These are phyloP conservation scores for Tritrichomonas musculus DNA, from an alignment of 208 protist species.

Conservation along the genomic window DNA sequence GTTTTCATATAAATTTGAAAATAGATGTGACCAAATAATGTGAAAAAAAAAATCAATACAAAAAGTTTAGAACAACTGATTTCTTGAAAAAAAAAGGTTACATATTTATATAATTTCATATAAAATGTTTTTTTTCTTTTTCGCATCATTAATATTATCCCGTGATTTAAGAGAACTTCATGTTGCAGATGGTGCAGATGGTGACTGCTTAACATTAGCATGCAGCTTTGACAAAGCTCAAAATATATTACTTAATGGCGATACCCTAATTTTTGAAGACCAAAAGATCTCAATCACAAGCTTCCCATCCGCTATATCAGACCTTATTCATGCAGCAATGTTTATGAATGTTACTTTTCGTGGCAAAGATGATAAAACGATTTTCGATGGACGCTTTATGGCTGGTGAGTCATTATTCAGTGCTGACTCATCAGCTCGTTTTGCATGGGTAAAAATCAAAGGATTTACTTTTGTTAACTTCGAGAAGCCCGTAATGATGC, in stretches of 20 bases:
- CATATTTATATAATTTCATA: not conserved
- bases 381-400: constrained; percentile 12
- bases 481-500: not conserved
- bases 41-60: no score
- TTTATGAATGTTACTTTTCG: constrained; percentile 29
- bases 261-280: not conserved
- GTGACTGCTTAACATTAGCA: not conserved
- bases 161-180: constrained; percentile 10
- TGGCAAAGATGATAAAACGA: not conserved
- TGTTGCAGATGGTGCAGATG: not conserved
- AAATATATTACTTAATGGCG: not conserved
- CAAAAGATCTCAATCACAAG: constrained; percentile 12
- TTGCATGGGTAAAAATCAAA: not conserved
- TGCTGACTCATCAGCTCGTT: not conserved
- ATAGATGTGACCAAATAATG: no score
- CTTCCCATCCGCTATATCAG: not conserved
- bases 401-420: not conserved
- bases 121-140: constrained; percentile 13
- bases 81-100: not conserved
- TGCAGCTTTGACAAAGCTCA: not conserved
- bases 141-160: not conserved
- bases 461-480: constrained; percentile 10
- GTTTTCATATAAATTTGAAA: no score
- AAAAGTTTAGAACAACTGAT: no score
- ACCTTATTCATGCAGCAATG: not conserved